phyloP scores from a whole-genome alignment of 1,284 basidiomycete species.

The Microbotryum violaceum region DNA sequence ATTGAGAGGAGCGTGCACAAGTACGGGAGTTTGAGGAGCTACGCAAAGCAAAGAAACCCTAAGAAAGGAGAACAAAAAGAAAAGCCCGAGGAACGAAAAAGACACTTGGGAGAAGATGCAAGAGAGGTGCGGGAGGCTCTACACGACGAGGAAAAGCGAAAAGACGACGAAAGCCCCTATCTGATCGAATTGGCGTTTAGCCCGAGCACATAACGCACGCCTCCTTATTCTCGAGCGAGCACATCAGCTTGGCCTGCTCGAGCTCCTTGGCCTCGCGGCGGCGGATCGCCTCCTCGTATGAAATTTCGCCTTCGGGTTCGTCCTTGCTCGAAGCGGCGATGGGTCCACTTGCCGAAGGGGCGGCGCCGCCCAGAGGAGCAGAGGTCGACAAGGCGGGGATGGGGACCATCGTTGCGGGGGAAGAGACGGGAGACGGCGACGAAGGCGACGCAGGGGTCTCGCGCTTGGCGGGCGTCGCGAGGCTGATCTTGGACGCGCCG shows the following conservation, averaged over 20 bases:
- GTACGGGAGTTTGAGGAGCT: no score
- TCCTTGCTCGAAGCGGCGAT: conserved; percentile 36
- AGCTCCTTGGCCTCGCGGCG: conserved; percentile 65
- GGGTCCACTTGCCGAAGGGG: conserved; percentile 40
- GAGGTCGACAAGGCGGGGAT: conserved; percentile 9
- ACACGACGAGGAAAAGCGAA: no score
- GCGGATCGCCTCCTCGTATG: conserved; percentile 71
- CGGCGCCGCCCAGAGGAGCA: conserved; percentile 28
- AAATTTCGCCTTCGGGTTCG: conserved; percentile 60
- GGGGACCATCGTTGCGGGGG: background rate
- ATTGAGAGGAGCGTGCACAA: no score
- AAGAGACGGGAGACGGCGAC: background rate
- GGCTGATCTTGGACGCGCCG: conserved; percentile 16
- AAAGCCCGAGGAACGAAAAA: background rate
- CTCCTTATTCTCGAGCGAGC: conserved; percentile 75
- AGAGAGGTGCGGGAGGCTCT: background rate
- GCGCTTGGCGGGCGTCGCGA: conserved; percentile 9
- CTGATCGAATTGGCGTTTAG: background rate
- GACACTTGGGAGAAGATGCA: background rate
- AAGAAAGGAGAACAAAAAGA: no score
- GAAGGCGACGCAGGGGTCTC: background rate
- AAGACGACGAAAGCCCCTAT: background rate
- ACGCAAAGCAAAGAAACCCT: no score
- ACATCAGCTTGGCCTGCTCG: conserved; percentile 70
- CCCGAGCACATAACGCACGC: conserved; percentile 36